Base-by-base conservation (phyloP, 2,329 filamentous ascomycete genomes). In the Dothistroma pini region DNA sequence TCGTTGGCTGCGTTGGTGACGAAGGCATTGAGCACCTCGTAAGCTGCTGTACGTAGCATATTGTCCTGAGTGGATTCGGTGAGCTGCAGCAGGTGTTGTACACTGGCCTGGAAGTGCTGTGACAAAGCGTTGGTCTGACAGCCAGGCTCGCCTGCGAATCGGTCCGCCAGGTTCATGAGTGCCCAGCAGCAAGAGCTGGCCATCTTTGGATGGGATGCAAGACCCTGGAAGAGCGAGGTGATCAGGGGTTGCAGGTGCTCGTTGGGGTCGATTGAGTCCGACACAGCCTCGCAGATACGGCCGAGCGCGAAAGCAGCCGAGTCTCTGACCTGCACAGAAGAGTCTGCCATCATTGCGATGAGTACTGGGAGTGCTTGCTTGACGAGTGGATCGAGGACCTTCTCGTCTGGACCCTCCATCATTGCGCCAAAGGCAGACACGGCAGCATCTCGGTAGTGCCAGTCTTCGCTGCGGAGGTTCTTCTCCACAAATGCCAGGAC, bases 101-200 rank as follows among this genome's bases (percentile, higher is more conserved):
- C 89, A 74, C 93, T 96, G 71, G 93, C 86, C 78, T 96, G 89
- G 81, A 99, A 99, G 79, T 97, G 91, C 64, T 88, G 86, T 1
- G 93, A 96, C 54, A 99, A 82, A 49, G 91, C 84, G 79, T 97
- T 99, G 54, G 82, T 82, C 70, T 88, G 81, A 63, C 88, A 89
- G 54, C 90, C 91, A 59, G 88, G 84, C 58, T 97, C 93, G 60
- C 92, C 91, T 32, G 92, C 90, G 75, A 97, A 99, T 63, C 93
- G 89, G 75, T 99, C 95, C 11, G 95, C 93, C 74, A 99, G 81
- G 79, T 97, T 99, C 91, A 99, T 97, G 68, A 99, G 80, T 34
- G 95, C 93, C 95, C 96, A 97, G 81, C 95, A 99, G 86, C 95
- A 97, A 32, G 95, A 99, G 58, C 91, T 88, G 34, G 93, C 95